These are phyloP conservation scores for Hippophae gyantsensis DNA, from an alignment of 306 rosid species.

Conservation along the genomic window DNA sequence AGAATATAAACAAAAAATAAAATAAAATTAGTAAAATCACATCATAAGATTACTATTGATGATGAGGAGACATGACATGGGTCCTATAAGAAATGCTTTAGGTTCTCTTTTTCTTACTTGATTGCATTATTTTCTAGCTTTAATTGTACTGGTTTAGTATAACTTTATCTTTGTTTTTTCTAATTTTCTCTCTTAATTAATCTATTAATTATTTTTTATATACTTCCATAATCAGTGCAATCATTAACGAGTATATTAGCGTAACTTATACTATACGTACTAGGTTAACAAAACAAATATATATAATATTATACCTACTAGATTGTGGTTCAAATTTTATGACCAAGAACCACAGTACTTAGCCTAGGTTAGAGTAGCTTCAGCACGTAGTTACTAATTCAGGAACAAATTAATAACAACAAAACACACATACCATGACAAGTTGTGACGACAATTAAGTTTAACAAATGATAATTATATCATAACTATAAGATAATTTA, in stretches of 20 bases:
- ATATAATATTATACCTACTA: conserved; percentile 1
- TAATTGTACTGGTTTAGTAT: conserved; percentile 37
- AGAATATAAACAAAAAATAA: conserved; percentile 14
- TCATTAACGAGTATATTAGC: conserved; percentile 26
- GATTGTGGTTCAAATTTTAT: background rate
- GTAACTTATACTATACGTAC: conserved; percentile 16
- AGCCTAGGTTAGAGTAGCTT: background rate
- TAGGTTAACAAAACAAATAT: too few relatives aligned
- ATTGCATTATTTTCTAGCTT: conserved; percentile 36
- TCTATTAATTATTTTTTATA: conserved; percentile 15
- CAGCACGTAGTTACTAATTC: background rate
- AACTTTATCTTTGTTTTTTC: too few relatives aligned
- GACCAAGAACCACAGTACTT: background rate
- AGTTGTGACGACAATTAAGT: too few relatives aligned
- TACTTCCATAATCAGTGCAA: conserved; percentile 30
- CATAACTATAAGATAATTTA: too few relatives aligned
- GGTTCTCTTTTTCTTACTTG: conserved; percentile 31
- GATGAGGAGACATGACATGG: conserved; percentile 49
- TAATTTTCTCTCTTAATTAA: background rate
- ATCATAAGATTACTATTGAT: conserved; percentile 20
- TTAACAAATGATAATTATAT: too few relatives aligned
- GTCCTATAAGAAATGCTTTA: conserved; percentile 39
- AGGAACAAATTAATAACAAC: background rate
- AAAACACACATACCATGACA: too few relatives aligned
- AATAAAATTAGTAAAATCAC: conserved; percentile 20